Evolutionary conservation across 164 flowering plant species (phyloP).

Genomic region (Annona cherimola): DNA sequence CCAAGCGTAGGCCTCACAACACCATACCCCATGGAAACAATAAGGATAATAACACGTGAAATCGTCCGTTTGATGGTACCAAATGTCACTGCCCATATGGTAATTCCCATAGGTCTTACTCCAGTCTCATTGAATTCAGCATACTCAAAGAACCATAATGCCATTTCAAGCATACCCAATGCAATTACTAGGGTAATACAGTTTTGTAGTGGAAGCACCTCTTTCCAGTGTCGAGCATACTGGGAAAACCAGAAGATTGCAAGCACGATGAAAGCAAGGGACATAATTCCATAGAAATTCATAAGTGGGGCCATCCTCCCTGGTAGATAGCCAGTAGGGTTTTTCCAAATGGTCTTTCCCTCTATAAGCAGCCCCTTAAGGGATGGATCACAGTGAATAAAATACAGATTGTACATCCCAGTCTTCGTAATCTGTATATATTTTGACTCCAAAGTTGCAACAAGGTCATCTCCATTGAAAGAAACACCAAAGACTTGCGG

Average conservation of each 20-base stretch:
- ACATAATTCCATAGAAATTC: slow-evolving; percentile 90
- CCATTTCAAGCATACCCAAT: slow-evolving; percentile 95
- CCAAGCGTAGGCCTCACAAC: slow-evolving; percentile 96
- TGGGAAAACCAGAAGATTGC: slow-evolving; percentile 95
- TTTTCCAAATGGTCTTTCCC: slow-evolving; percentile 94
- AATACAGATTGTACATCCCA: slow-evolving; percentile 97
- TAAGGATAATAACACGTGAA: slow-evolving; percentile 75
- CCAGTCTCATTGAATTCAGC: slow-evolving; percentile 84
- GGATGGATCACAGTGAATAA: slow-evolving; percentile 78
- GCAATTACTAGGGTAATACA: slow-evolving; percentile 92
- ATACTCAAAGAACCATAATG: slow-evolving; percentile 93
- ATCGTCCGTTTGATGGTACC: slow-evolving; percentile 82
- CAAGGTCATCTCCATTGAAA: slow-evolving; percentile 42
- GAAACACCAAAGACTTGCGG: slow-evolving; percentile 68
- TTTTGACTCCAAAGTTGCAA: slow-evolving; percentile 43
- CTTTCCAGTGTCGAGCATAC: slow-evolving; percentile 93
- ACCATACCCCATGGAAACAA: slow-evolving; percentile 97
- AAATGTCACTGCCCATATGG: slow-evolving; percentile 96
- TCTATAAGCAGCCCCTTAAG: slow-evolving; percentile 64
- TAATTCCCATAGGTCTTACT: slow-evolving; percentile 73
- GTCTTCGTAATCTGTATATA: slow-evolving; percentile 66
- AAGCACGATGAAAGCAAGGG: slow-evolving; percentile 77
- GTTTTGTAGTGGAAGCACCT: slow-evolving; percentile 80
- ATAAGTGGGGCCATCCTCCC: slow-evolving; percentile 98
- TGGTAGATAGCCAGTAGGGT: slow-evolving; percentile 89